Evolutionary conservation across 805 yeast genomes (phyloP).

Genomic region (Torulaspora indica): DNA sequence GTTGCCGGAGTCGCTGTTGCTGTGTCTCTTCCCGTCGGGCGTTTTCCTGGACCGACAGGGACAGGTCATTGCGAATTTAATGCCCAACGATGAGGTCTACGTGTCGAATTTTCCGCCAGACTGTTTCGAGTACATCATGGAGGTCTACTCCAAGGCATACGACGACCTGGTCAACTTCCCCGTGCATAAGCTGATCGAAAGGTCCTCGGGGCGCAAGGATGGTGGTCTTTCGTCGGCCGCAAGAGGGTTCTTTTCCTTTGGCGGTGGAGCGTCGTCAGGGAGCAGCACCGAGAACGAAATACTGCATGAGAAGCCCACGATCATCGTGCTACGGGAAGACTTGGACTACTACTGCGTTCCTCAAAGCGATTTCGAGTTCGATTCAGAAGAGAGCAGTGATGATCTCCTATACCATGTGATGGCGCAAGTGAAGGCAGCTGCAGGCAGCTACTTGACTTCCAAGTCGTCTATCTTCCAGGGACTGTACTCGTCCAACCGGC

Average conservation of each 20-base stretch:
- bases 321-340: slow-evolving; percentile 89
- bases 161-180: slow-evolving; percentile 45
- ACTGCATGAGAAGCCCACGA: slow-evolving; percentile 75
- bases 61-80: slow-evolving; percentile 68
- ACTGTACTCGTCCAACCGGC: slow-evolving; percentile 40
- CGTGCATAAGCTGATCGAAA: slow-evolving; percentile 38
- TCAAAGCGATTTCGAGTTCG: slow-evolving; percentile 39
- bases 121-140: slow-evolving; percentile 80
- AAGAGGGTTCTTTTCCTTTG: slow-evolving; percentile 31
- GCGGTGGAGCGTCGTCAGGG: slow-evolving; percentile 11
- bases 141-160: slow-evolving; percentile 65
- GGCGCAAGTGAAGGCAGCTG: slow-evolving; percentile 62
- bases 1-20: slow-evolving; percentile 81
- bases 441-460: slow-evolving; percentile 59
- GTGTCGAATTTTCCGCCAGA: slow-evolving; percentile 77
- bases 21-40: slow-evolving; percentile 87
- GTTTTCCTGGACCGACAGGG: slow-evolving; percentile 76
- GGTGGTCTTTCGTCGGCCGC: slow-evolving; percentile 21
- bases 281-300: slow-evolving; percentile 55
- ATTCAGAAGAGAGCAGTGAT: slow-evolving; percentile 42
- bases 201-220: slow-evolving; percentile 21
- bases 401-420: slow-evolving; percentile 44
- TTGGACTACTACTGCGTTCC: slow-evolving; percentile 90
- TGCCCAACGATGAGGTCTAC: slow-evolving; percentile 73
- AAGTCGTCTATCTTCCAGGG: slow-evolving; percentile 73